These are phyloP conservation scores for Eutypella sp. DNA, from an alignment of 2,329 filamentous ascomycete genomes.

Conservation along the genomic window DNA sequence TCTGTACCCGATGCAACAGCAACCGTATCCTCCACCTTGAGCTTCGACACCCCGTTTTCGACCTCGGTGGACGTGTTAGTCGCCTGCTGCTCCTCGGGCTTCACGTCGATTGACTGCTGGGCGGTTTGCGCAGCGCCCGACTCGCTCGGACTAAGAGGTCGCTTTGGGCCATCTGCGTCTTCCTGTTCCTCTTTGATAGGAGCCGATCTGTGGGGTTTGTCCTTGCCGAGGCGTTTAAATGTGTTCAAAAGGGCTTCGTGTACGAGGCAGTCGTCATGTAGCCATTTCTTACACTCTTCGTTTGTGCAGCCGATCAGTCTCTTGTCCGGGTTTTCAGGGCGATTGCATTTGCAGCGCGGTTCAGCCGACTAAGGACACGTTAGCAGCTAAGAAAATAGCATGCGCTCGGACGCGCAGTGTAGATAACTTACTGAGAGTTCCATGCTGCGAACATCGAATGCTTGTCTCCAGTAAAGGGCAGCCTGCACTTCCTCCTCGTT, in stretches of 20 bases:
- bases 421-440: slow-evolving; percentile 51
- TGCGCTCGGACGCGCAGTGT: background rate
- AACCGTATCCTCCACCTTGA: slow-evolving; percentile 30
- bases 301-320: slow-evolving; percentile 54
- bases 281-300: slow-evolving; percentile 52
- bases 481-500: slow-evolving; percentile 60
- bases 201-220: slow-evolving; percentile 42
- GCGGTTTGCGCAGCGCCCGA: slow-evolving; percentile 43
- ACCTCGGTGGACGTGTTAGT: slow-evolving; percentile 29
- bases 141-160: slow-evolving; percentile 48
- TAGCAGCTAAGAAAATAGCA: slow-evolving; percentile 13
- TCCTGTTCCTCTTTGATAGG: slow-evolving; percentile 35
- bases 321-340: slow-evolving; percentile 58
- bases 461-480: slow-evolving; percentile 61
- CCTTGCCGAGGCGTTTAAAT: slow-evolving; percentile 44
- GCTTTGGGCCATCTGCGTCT: slow-evolving; percentile 33
- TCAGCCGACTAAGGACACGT: slow-evolving; percentile 41
- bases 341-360: slow-evolving; percentile 52
- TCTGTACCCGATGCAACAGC: slow-evolving; percentile 24
- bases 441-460: slow-evolving; percentile 51
- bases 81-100: slow-evolving; percentile 33
- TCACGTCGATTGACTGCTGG: slow-evolving; percentile 49
- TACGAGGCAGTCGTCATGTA: slow-evolving; percentile 59
- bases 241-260: slow-evolving; percentile 48
- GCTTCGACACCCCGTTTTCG: slow-evolving; percentile 18